Percentiles rank a stretch among this genome's conserved stretches.
Conservation (phyloP, 1,284 basidiomycete species). For the Leccinum fallax region DNA sequence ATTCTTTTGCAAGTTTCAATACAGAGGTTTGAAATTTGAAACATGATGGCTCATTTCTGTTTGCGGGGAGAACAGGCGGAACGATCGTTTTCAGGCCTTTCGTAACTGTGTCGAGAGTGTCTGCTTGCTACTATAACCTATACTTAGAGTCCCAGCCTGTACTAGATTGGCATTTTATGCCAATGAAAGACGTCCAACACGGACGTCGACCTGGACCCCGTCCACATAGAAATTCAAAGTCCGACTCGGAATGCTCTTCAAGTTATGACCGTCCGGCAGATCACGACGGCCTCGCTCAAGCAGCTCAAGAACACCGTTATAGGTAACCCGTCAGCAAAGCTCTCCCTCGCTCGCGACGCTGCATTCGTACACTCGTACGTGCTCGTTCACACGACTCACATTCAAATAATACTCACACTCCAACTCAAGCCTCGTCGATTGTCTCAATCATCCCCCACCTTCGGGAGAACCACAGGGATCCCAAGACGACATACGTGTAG, state of each 20-base stretch:
- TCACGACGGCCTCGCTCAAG: slow-evolving; percentile 52
- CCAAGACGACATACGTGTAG: slow-evolving; percentile 56
- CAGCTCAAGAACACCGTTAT: slow-evolving; percentile 72
- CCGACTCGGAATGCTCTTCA: background rate
- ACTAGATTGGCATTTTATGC: background rate
- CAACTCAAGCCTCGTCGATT: slow-evolving; percentile 53
- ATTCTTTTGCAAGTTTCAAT: no score
- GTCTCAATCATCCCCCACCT: slow-evolving; percentile 46
- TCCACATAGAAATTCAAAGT: background rate
- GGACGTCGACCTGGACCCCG: no score
- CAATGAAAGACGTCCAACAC: no score
- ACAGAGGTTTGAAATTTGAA: no score
- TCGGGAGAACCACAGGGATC: slow-evolving; percentile 40
- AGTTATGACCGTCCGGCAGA: slow-evolving; percentile 41
- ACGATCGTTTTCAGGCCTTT: no score
- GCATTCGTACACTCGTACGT: slow-evolving; percentile 56
- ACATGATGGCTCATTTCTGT: no score
- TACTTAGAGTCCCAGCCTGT: no score
- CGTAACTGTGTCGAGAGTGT: no score
- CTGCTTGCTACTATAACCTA: no score
- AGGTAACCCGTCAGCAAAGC: slow-evolving; percentile 72
- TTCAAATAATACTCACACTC: background rate
- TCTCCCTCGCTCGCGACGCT: slow-evolving; percentile 53
- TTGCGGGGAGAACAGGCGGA: no score
- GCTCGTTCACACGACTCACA: background rate